Evolutionary conservation across 176 grass and related monocot species (phyloP).

Genomic region (Zea luxurians): DNA sequence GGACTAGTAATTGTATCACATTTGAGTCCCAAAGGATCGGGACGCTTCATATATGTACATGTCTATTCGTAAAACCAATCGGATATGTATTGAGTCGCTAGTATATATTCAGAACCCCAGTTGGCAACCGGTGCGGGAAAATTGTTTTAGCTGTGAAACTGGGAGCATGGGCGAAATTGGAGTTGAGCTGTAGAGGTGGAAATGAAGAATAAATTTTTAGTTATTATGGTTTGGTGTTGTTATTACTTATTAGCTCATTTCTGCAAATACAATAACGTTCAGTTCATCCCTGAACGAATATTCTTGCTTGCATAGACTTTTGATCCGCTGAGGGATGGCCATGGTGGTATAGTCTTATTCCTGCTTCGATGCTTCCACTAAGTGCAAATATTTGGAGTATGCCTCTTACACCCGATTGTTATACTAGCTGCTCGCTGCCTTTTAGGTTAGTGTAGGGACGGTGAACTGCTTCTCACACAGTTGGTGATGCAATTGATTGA

Average conservation of each 20-base stretch:
- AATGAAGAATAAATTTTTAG: no score
- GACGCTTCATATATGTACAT: no score
- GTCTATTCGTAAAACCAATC: background rate
- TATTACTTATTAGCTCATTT: background rate
- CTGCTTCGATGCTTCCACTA: background rate
- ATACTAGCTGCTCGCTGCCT: background rate
- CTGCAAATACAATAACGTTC: background rate
- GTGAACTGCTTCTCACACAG: background rate
- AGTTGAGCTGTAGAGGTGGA: no score
- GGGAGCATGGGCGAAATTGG: background rate
- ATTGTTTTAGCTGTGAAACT: background rate
- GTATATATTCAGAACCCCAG: background rate
- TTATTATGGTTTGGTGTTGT: background rate
- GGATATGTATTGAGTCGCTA: background rate
- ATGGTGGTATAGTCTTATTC: no score
- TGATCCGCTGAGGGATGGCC: background rate
- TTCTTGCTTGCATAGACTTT: background rate
- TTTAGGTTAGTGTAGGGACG: background rate
- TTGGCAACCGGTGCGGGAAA: background rate
- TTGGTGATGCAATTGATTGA: background rate
- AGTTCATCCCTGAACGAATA: background rate
- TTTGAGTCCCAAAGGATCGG: no score
- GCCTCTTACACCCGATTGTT: background rate
- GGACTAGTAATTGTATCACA: no score
- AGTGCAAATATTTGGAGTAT: background rate